These are phyloP conservation scores for Cryptococcus depauperatus DNA, from an alignment of 1,284 basidiomycete genomes.

Conservation along the genomic window DNA sequence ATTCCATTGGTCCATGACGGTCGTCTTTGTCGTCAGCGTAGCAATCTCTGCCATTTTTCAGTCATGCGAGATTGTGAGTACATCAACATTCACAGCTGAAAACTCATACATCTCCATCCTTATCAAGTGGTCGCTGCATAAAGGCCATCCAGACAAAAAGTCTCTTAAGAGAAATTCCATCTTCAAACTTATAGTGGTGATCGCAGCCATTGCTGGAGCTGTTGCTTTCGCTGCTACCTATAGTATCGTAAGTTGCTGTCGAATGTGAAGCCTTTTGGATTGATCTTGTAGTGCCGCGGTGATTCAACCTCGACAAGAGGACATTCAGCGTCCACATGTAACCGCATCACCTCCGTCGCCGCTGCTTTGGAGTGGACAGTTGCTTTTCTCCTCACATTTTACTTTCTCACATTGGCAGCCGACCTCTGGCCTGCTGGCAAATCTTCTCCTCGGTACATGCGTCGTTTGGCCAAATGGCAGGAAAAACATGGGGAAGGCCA, in stretches of 20 bases:
- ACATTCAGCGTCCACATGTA: constrained; percentile 34
- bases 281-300: constrained; percentile 27
- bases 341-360: constrained; percentile 45
- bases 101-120: background rate
- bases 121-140: constrained; percentile 39
- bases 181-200: constrained; percentile 47
- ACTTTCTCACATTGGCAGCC: constrained; percentile 37
- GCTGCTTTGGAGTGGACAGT: constrained; percentile 48
- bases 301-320: constrained; percentile 10
- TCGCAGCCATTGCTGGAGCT: constrained; percentile 43
- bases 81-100: background rate
- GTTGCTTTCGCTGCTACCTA: constrained; percentile 48
- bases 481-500: constrained; percentile 34
- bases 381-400: constrained; percentile 45
- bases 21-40: constrained; percentile 48
- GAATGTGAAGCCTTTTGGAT: background rate
- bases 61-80: constrained; percentile 45
- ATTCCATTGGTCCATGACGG: constrained; percentile 49
- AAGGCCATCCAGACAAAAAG: constrained; percentile 45
- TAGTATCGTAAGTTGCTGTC: constrained; percentile 21
- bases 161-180: constrained; percentile 47
- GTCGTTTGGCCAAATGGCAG: constrained; percentile 41
- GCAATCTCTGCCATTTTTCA: constrained; percentile 49
- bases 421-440: constrained; percentile 42
- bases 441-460: constrained; percentile 44